A percentile compares a stretch with the other conserved stretches of the same genome.
Evolutionary conservation across 768 basidiomycete genomes (phyloP).

Genomic region (Hirschioporus abietinus): DNA sequence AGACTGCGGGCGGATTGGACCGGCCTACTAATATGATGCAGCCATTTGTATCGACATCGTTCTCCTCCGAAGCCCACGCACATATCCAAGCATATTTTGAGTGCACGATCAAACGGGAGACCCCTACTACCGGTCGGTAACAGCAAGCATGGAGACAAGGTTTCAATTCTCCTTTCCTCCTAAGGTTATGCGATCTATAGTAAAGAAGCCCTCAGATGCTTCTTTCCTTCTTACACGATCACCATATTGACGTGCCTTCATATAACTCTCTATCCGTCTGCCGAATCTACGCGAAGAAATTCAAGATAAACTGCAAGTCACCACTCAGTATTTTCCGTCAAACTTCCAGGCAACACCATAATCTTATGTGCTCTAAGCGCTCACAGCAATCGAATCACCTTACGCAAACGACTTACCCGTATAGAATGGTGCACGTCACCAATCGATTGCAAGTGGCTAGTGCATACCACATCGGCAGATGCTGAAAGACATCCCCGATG

Average conservation of each 20-base stretch:
- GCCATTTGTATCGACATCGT: background rate
- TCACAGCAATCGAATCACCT: background rate
- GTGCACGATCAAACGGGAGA: background rate
- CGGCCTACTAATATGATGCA: background rate
- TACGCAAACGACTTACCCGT: background rate
- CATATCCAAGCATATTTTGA: background rate
- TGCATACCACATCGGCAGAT: background rate
- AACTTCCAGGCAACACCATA: background rate
- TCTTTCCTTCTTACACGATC: background rate
- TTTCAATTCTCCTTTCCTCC: background rate
- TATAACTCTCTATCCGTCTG: background rate
- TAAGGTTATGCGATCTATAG: slow-evolving; percentile 1
- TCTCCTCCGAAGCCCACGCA: slow-evolving; percentile 1
- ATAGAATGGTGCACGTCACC: background rate
- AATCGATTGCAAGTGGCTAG: background rate
- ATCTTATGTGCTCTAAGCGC: background rate
- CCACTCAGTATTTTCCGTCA: background rate
- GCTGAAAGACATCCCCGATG: background rate
- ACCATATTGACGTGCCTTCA: background rate
- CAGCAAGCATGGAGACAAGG: background rate
- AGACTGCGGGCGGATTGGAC: background rate
- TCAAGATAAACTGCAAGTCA: background rate
- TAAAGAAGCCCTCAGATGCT: background rate
- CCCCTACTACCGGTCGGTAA: background rate
- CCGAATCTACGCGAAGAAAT: background rate